Evolutionary conservation across 164 flowering plant species (phyloP), one percentile per base, ranked within the genome.

Genomic region (Platanus orientalis): DNA sequence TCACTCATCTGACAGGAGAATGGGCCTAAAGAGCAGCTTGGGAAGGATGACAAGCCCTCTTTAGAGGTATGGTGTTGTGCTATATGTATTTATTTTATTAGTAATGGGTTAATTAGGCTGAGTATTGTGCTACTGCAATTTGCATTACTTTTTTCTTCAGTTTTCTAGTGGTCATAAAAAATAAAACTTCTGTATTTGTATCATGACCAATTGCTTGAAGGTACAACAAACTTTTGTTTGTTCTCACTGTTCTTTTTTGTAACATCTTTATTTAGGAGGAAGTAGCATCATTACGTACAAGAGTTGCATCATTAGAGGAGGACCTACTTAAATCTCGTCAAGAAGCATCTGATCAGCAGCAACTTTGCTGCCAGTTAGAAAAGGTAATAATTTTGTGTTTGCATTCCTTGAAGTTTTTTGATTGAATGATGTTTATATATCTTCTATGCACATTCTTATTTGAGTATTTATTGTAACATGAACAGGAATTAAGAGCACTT

Each of bases 401-500:
- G 57, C 57, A 57, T 53, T 45, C 17, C 21, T 57, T 21, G 19
- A 32, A 60, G 60, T 7, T 55, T 57, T 14, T 24, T 34, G 24
- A 11, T 44, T 51, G 45, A 29, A 29, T 55, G 42, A 32, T 45
- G 24, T 34, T 48, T 23, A 12, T 64, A 10, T 13, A 55, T 34
- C 42, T 64, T 36, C 23, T 23, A 3, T 27, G 29, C 26, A 36
- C 45, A 25, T 25, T 17, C 48, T 42, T 45, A 29, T 39, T 13
- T 62, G 32, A 32, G 13, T 21, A 48, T 59, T 63, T 30, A 13
- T 51, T 57, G 20, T 66, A 16, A 26, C 39, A n/a, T n/a, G n/a
- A 28, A 55, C 84, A 95, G 99, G 99, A 95, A 73, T 57, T 92
- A 61, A 90, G 76, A 76, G 96, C 88, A n/a, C 21, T 84, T 25